phyloP scores from a whole-genome alignment of 2,329 filamentous ascomycete species.

The Exophiala xenobiotica region DNA sequence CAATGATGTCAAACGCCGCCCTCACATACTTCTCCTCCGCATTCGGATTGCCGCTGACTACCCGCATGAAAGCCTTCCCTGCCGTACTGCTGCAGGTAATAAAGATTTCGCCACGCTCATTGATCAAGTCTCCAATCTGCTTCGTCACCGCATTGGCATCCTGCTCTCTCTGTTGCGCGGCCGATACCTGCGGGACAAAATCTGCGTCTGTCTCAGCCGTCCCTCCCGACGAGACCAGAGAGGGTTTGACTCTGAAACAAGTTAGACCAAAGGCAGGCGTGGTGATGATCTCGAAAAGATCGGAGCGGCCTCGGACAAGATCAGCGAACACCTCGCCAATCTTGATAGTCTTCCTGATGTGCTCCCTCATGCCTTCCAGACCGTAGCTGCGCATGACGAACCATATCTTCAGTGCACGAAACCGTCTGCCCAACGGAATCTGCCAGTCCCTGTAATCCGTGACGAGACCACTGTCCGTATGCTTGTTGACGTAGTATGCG shows the following conservation, averaged over 20 bases:
- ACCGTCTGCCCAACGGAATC: conserved; percentile 85
- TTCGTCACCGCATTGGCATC: conserved; percentile 68
- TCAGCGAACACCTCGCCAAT: conserved; percentile 69
- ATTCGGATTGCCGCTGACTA: conserved; percentile 70
- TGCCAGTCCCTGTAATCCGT: conserved; percentile 98
- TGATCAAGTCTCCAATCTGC: conserved; percentile 72
- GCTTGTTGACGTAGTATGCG: conserved; percentile 77
- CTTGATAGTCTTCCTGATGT: conserved; percentile 67
- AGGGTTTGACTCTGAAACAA: conserved; percentile 65
- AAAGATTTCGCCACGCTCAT: conserved; percentile 73
- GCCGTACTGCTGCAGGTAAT: conserved; percentile 74
- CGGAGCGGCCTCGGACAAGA: conserved; percentile 56
- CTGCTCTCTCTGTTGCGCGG: conserved; percentile 45
- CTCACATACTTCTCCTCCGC: conserved; percentile 72
- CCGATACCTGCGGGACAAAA: conserved; percentile 33
- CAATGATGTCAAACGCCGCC: conserved; percentile 71
- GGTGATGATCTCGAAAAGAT: conserved; percentile 75
- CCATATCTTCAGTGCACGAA: conserved; percentile 90
- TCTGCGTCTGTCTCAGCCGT: conserved; percentile 34
- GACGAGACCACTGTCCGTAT: conserved; percentile 77
- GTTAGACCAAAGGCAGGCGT: conserved; percentile 76
- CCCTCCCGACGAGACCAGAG: conserved; percentile 13
- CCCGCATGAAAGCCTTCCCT: conserved; percentile 73
- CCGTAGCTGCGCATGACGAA: conserved; percentile 87
- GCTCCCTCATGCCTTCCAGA: conserved; percentile 68